Percentiles rank a stretch among this genome's conserved stretches.
These are phyloP conservation scores for Paramecium sexaurelia DNA, from an alignment of 73 alveolate genomes.

Conservation along the genomic window DNA sequence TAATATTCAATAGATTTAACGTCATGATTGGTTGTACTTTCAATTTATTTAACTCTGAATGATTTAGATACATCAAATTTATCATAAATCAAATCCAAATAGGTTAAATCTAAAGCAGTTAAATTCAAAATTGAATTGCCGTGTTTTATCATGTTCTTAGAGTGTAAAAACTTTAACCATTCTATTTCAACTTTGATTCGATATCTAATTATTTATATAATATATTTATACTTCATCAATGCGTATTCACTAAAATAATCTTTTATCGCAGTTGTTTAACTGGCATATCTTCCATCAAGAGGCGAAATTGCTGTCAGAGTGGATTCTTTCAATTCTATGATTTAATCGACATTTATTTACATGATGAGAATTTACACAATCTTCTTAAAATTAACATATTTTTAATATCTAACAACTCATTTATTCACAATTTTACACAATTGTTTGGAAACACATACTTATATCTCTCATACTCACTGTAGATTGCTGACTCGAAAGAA, in stretches of 20 bases:
- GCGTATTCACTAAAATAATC: constrained; percentile 88
- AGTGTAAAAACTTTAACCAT: constrained; percentile 80
- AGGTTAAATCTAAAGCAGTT: constrained; percentile 58
- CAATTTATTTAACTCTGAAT: constrained; percentile 81
- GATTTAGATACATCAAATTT: constrained; percentile 78
- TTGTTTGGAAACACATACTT: background rate
- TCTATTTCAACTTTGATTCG: constrained; percentile 86
- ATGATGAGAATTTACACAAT: constrained; percentile 13
- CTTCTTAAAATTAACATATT: constrained; percentile 3
- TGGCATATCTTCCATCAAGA: constrained; percentile 91
- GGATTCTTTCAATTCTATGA: constrained; percentile 37
- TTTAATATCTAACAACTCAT: background rate
- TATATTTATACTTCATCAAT: constrained; percentile 76
- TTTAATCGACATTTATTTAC: background rate
- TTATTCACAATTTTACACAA: background rate
- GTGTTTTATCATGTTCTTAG: constrained; percentile 63
- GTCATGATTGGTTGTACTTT: constrained; percentile 88
- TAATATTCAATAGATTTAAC: constrained; percentile 91
- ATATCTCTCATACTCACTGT: background rate
- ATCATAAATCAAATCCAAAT: constrained; percentile 70
- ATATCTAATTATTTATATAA: background rate
- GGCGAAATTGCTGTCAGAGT: constrained; percentile 84
- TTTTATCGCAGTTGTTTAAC: constrained; percentile 68
- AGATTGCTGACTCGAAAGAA: background rate
- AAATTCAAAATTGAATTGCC: constrained; percentile 59